A percentile compares a stretch with the other conserved stretches of the same genome.
phyloP scores from a whole-genome alignment of 2,329 filamentous ascomycete genomes.

The Raffaelea arxii region DNA sequence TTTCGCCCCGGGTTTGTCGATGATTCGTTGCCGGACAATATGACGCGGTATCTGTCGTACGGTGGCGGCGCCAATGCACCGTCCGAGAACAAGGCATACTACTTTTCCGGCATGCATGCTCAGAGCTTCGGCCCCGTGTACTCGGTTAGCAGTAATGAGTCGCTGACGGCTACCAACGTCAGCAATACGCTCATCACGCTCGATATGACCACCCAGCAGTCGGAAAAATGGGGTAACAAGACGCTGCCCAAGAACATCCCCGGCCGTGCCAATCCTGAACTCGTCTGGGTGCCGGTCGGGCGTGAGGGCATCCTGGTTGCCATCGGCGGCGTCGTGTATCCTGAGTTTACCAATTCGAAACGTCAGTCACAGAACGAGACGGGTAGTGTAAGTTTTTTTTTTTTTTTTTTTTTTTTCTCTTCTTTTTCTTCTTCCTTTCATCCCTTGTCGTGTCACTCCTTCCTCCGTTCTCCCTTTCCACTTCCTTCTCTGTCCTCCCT shows the following conservation, averaged over 20 bases:
- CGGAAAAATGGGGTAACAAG: constrained; percentile 46
- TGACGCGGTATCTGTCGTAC: constrained; percentile 54
- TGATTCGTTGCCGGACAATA: constrained; percentile 27
- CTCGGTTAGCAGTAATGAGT: constrained; percentile 20
- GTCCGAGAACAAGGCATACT: constrained; percentile 62
- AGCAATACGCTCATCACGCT: constrained; percentile 51
- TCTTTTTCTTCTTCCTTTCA: too few species aligned
- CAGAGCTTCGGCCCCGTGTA: constrained; percentile 39
- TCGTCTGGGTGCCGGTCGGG: constrained; percentile 71
- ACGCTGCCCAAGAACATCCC: constrained; percentile 39
- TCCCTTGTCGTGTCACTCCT: too few species aligned
- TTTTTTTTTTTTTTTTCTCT: too few species aligned
- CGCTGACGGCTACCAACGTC: constrained; percentile 29
- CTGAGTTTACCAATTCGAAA: constrained; percentile 30
- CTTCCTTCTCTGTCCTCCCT: too few species aligned
- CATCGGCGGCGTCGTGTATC: constrained; percentile 62
- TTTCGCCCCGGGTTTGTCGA: constrained; percentile 35
- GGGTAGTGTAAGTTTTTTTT: too few species aligned
- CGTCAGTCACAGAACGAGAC: constrained; percentile 21
- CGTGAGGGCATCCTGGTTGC: constrained; percentile 66
- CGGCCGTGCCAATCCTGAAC: constrained; percentile 52
- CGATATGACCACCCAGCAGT: constrained; percentile 42
- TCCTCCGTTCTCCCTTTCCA: too few species aligned
- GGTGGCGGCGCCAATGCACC: constrained; percentile 56
- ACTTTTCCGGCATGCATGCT: constrained; percentile 55